Base-by-base conservation (phyloP, 805 yeast genomes). In the Millerozyma miso region DNA sequence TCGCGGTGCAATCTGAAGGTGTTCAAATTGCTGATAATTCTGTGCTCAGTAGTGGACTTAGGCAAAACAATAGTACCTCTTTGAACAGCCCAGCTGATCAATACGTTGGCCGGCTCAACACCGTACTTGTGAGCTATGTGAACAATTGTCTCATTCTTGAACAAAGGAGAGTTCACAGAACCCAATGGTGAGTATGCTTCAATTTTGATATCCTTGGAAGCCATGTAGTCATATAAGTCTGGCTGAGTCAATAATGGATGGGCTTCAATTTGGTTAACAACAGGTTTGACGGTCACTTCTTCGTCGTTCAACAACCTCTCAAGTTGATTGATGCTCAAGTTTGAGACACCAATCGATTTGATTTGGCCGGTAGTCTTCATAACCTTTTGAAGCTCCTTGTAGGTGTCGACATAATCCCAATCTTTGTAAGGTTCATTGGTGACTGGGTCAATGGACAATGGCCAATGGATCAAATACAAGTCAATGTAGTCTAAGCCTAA, bases 391-490 rank as follows among this genome's bases (percentile, higher is more conserved):
- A 61, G 41, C 33, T 60, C 63, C 50, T 71, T 76, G 80, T 56
- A 61, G 6, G 63, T 58, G 42, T 54, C 55, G 12, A 56, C 48
- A 40, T 42, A 55, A 43, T 36, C 39, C 55, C 61, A 43, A 4
- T 41, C 44, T 5, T 17, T 12, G 34, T 36, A 36, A n/a, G 31
- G 37, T 4, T 35, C 19, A 1, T 60, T 59, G n/a, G 43, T 43
- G 5, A 39, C 40, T 12, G 65, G 54, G 37, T 66, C 72, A 44
- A 76, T 56, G 10, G 46, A 14, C 7, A 43, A 19, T 3, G 95
- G 95, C 91, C 91, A 86, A 63, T 85, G 93, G 60, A 85, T 73
- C 56, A 85, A 69, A 58, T 80, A 79, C 45, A 85, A 64, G 58
- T 85, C 93, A 37, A 85, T 81, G 55, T 85, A 85, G 41, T 82